Evolutionary conservation across 2,329 filamentous ascomycete genomes (phyloP).

Genomic region (Chaetomium globosum): DNA sequence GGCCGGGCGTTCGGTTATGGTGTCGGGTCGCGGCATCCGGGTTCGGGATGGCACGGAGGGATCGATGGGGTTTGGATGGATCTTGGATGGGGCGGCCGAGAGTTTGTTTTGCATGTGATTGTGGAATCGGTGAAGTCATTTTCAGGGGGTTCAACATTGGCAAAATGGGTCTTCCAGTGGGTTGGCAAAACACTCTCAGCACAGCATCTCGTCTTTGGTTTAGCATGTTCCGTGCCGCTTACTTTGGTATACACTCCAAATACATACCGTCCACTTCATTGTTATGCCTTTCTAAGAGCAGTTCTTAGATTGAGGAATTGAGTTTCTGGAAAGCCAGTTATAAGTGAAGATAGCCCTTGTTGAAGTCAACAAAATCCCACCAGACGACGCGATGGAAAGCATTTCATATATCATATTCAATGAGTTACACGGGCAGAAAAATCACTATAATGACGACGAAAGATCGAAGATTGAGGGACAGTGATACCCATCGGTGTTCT

Average conservation of each 20-base stretch:
- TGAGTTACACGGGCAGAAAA: neutral
- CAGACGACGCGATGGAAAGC: neutral
- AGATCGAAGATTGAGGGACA: no score
- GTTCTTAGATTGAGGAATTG: neutral
- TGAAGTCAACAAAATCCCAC: no score
- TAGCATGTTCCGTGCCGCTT: neutral
- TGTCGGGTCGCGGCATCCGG: neutral
- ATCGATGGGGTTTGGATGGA: slow-evolving; percentile 2
- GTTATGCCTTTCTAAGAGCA: neutral
- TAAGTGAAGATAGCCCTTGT: no score
- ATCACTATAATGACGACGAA: neutral
- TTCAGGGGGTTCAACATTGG: neutral
- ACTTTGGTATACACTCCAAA: neutral
- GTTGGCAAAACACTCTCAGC: no score
- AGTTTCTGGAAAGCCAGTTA: neutral
- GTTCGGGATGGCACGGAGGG: neutral
- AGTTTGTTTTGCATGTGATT: slow-evolving; percentile 10
- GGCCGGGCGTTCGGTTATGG: neutral
- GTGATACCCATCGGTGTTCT: no score
- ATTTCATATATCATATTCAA: neutral
- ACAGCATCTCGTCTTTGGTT: neutral
- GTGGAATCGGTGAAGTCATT: neutral
- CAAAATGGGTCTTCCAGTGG: neutral
- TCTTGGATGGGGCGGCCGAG: neutral
- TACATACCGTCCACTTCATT: neutral